Percentiles rank a stretch among this genome's conserved stretches.
Evolutionary conservation across 495 filamentous ascomycete species (phyloP).

Genomic region (Xeromyces bisporus): DNA sequence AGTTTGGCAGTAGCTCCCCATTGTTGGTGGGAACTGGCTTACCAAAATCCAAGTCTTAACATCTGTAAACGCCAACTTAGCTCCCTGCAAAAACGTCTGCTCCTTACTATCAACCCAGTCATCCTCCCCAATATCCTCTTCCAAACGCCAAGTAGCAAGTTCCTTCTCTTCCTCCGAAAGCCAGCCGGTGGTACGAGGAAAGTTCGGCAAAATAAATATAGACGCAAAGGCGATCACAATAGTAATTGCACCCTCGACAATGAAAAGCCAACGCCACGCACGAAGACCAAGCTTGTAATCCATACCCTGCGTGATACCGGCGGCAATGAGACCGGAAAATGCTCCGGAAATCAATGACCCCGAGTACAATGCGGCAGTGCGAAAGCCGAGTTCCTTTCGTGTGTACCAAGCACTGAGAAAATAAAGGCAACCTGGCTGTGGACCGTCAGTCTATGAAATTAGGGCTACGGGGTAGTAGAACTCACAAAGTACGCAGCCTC

Average conservation of each 20-base stretch:
- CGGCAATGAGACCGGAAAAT: slow-evolving; percentile 48
- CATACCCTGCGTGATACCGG: slow-evolving; percentile 29
- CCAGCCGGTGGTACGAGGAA: slow-evolving; percentile 62
- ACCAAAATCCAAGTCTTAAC: slow-evolving; percentile 46
- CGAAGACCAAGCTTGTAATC: slow-evolving; percentile 25
- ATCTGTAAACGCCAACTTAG: slow-evolving; percentile 55
- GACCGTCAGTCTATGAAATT: neutral
- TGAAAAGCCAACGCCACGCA: slow-evolving; percentile 36
- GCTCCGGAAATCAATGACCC: slow-evolving; percentile 38
- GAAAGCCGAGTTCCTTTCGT: slow-evolving; percentile 31
- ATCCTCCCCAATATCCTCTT: slow-evolving; percentile 65
- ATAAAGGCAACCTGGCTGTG: slow-evolving; percentile 30
- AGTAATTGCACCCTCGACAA: slow-evolving; percentile 53
- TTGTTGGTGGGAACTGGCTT: too few relatives aligned
- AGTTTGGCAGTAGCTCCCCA: too few relatives aligned
- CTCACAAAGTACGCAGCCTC: slow-evolving; percentile 30
- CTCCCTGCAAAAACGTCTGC: slow-evolving; percentile 48
- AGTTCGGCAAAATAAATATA: slow-evolving; percentile 56
- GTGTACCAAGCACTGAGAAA: slow-evolving; percentile 35
- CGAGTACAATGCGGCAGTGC: slow-evolving; percentile 32
- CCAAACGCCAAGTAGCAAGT: slow-evolving; percentile 51
- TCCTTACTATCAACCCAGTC: slow-evolving; percentile 50
- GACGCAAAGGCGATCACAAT: slow-evolving; percentile 34
- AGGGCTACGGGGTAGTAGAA: neutral
- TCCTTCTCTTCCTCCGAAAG: slow-evolving; percentile 50